Evolutionary conservation across 768 basidiomycete species (phyloP).

Genomic region (Pleurotus sapidus): DNA sequence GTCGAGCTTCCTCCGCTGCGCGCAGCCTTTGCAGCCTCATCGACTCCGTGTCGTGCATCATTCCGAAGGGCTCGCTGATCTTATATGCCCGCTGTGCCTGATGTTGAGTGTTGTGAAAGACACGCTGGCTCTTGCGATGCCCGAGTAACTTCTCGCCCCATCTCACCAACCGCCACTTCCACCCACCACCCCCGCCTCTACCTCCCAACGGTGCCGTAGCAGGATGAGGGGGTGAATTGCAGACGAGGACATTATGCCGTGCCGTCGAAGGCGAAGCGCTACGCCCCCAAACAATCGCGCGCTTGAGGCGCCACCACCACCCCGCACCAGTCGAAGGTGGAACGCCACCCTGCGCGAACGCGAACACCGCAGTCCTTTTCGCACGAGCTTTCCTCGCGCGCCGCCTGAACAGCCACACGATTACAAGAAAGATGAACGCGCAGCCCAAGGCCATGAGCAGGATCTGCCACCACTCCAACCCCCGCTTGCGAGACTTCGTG

Average conservation of each 20-base stretch:
- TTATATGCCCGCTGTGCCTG: conserved; percentile 37
- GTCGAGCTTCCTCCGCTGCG: conserved; percentile 47
- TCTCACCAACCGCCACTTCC: conserved; percentile 55
- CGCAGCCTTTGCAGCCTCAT: conserved; percentile 46
- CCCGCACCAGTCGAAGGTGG: conserved; percentile 19
- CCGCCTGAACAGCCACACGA: conserved; percentile 67
- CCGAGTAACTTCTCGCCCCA: conserved; percentile 63
- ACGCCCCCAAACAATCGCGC: conserved; percentile 13
- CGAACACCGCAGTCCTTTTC: conserved; percentile 62
- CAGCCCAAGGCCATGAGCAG: conserved; percentile 79
- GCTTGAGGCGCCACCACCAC: conserved; percentile 55
- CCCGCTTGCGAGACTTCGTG: conserved; percentile 17
- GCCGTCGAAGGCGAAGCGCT: conserved; percentile 38
- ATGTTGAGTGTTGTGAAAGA: background rate
- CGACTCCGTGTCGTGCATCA: conserved; percentile 11
- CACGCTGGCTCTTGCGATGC: conserved; percentile 22
- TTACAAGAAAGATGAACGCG: conserved; percentile 67
- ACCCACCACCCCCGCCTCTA: conserved; percentile 29
- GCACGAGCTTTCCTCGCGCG: conserved; percentile 65
- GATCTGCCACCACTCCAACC: conserved; percentile 79
- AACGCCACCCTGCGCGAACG: conserved; percentile 44
- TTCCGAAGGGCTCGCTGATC: conserved; percentile 2
- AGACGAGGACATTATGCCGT: conserved; percentile 44
- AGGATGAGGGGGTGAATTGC: conserved; percentile 9
- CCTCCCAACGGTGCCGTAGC: conserved; percentile 10